phyloP scores from a whole-genome alignment of 164 flowering plant species.

The Nymphaea thermarum region DNA sequence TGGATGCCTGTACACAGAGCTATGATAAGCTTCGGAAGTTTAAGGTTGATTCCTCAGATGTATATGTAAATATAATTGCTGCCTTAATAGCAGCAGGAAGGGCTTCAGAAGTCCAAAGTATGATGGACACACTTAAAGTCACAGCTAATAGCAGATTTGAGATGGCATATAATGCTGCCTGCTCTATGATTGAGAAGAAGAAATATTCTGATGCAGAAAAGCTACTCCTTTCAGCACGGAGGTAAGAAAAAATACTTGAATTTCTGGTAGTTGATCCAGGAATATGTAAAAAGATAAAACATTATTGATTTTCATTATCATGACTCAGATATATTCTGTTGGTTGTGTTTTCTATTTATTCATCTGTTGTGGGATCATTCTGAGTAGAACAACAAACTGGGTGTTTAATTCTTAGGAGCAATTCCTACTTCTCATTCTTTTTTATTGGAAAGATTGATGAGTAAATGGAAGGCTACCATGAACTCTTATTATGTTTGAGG shows the following conservation, averaged over 20 bases:
- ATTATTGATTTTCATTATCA: too few species aligned
- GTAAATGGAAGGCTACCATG: too few species aligned
- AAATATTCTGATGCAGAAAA: constrained; percentile 72
- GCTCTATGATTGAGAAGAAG: constrained; percentile 65
- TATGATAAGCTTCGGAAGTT: constrained; percentile 69
- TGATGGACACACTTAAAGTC: constrained; percentile 45
- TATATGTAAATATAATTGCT: constrained; percentile 55
- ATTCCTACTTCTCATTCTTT: too few species aligned
- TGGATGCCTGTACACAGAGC: constrained; percentile 63
- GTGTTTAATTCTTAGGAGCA: too few species aligned
- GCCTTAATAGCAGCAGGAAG: constrained; percentile 68
- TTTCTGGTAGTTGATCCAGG: too few species aligned
- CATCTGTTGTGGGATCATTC: too few species aligned
- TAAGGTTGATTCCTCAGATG: constrained; percentile 55
- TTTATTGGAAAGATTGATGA: too few species aligned
- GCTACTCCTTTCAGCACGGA: constrained; percentile 61
- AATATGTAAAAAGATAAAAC: too few species aligned
- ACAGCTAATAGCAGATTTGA: constrained; percentile 86
- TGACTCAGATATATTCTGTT: too few species aligned
- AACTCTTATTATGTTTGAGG: too few species aligned
- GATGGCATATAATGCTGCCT: constrained; percentile 87
- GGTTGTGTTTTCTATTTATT: too few species aligned
- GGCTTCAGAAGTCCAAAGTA: constrained; percentile 70
- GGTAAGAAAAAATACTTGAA: constrained; percentile 24
- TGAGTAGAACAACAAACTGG: too few species aligned